Evolutionary conservation across 139 green algal species (phyloP), one percentile per base, ranked within the genome.

Genomic region (Ettlia oleoabundans): DNA sequence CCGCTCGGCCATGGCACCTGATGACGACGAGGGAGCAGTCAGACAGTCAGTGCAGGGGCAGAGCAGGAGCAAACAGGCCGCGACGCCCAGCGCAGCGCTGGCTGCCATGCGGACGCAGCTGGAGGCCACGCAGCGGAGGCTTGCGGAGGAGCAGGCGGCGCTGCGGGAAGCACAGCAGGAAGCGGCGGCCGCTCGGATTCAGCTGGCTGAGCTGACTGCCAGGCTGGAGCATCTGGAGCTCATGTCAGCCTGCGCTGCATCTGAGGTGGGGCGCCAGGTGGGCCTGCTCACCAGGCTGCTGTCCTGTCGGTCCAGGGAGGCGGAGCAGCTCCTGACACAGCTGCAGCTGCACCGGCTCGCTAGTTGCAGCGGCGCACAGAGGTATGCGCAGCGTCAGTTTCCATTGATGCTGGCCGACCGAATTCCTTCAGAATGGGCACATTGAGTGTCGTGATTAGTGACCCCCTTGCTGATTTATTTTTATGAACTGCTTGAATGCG

Each of bases 71-170:
- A 53, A 21, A 35, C n/a, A 70, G 33, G 65, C 32, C 10, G 65
- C 65, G 47, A 15, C 47, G 47, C 13, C 47, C 15, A 15, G 15
- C 1, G 28, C 65, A 18, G 37, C 65, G 15, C 33, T 30, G 35
- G 65, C 65, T 4, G 65, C 65, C 26, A 9, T 72, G 65, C 32
- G 15, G 19, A 35, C 28, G 28, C 75, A 72, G 75, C 75, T 81
- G 75, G 38, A 41, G 6, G 58, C 58, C 0, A 13, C 35, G 22
- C 62, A 40, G 9, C 51, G 19, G 0, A 35, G 28, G 24, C 58
- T 70, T n/a, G 53, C 53, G 13, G 52, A 40, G 1, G 58, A 51
- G 10, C 33, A 80, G 37, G 18, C 52, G 5, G 73, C 35, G 3
- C 73, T 80, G 53, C 52, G n/a, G 26, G 26, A 9, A 24, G 73